A percentile compares a stretch with the other conserved stretches of the same genome.
phyloP scores from a whole-genome alignment of 2,329 filamentous ascomycete species.

The Penicillium sp. region DNA sequence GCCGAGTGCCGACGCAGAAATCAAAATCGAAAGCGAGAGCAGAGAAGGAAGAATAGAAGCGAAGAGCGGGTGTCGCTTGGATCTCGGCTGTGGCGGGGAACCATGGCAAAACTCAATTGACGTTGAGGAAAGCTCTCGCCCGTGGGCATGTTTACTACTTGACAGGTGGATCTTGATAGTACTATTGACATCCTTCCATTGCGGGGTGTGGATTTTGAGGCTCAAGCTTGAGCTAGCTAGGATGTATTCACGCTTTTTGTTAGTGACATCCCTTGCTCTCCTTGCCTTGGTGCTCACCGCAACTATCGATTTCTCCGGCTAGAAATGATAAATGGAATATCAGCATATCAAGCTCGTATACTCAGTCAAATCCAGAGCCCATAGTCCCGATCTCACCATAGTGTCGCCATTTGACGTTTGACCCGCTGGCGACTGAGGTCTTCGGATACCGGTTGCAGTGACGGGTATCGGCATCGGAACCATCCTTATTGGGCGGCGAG shows the following conservation, averaged over 20 bases:
- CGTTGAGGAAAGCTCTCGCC: background rate
- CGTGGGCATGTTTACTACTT: background rate
- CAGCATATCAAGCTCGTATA: background rate
- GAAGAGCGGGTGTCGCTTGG: constrained; percentile 17
- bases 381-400: constrained; percentile 1
- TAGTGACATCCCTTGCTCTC: background rate
- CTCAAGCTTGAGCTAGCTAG: background rate
- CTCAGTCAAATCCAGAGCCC: background rate
- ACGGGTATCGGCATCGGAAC: constrained; percentile 14
- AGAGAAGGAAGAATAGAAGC: constrained; percentile 2
- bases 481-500: constrained; percentile 2
- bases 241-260: too few relatives aligned
- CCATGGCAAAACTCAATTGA: constrained; percentile 10
- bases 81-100: constrained; percentile 14
- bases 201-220: background rate
- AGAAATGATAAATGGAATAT: background rate
- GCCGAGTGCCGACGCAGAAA: constrained; percentile 1
- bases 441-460: constrained; percentile 5
- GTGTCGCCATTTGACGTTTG: constrained; percentile 1
- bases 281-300: background rate
- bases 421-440: background rate
- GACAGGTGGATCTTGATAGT: background rate
- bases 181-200: background rate
- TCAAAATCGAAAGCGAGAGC: constrained; percentile 2
- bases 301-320: background rate